phyloP scores from a whole-genome alignment of 1,139 yeast genomes.

The Scheffersomyces cryptocercus region DNA sequence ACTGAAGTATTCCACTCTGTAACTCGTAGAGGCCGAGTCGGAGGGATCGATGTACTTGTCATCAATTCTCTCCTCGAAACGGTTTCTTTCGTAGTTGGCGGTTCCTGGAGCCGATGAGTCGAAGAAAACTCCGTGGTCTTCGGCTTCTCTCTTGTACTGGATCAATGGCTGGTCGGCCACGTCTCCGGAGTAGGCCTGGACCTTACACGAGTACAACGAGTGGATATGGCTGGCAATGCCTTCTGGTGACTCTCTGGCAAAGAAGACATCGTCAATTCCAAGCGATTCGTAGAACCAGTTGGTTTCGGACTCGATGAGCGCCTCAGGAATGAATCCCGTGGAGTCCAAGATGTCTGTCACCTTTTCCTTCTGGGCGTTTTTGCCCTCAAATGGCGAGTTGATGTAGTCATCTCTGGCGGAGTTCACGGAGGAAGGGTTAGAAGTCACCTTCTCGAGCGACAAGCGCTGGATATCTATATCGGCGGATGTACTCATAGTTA shows the following conservation, averaged over 20 bases:
- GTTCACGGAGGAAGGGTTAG: constrained; percentile 36
- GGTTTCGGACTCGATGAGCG: constrained; percentile 81
- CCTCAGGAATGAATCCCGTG: constrained; percentile 87
- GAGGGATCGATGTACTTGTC: constrained; percentile 72
- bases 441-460: constrained; percentile 24
- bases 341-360: constrained; percentile 82
- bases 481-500: constrained; percentile 5
- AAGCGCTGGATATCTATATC: constrained; percentile 25
- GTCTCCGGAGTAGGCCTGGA: constrained; percentile 68
- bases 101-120: constrained; percentile 59
- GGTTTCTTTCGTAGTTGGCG: constrained; percentile 29
- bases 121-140: constrained; percentile 89
- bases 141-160: constrained; percentile 73
- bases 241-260: constrained; percentile 79
- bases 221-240: constrained; percentile 83
- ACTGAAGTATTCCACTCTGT: constrained; percentile 82
- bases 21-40: constrained; percentile 40
- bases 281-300: constrained; percentile 85
- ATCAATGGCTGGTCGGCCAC: constrained; percentile 50
- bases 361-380: constrained; percentile 74
- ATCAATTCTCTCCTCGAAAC: constrained; percentile 71
- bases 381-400: constrained; percentile 75
- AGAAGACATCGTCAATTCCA: constrained; percentile 91
- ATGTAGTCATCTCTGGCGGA: constrained; percentile 62
- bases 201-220: constrained; percentile 88